Percentiles rank a stretch among this genome's conserved stretches.
Evolutionary conservation across 75 land plant species (phyloP).

Genomic region (Selaginella tamariscina): DNA sequence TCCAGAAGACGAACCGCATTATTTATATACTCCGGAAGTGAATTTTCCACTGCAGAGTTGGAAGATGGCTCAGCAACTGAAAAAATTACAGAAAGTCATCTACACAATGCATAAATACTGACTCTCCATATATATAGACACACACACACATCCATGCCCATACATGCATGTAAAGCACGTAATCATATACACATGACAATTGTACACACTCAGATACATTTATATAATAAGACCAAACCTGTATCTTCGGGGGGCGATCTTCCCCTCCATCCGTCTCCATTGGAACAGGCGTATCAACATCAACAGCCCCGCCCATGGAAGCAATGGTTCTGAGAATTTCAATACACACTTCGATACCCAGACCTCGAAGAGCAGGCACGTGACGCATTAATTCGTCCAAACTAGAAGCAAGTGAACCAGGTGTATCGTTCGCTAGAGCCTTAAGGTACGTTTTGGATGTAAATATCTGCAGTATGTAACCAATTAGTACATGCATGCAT

Average conservation of each 20-base stretch:
- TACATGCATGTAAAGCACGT: no score
- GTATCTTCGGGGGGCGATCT: background rate
- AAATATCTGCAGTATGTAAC: no score
- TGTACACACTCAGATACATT: no score
- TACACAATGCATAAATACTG: no score
- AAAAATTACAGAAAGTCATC: conserved; percentile 28
- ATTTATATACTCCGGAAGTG: conserved; percentile 60
- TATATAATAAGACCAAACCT: no score
- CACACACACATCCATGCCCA: no score
- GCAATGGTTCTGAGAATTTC: conserved; percentile 52
- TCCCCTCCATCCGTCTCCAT: conserved; percentile 84
- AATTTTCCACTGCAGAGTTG: conserved; percentile 32
- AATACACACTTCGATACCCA: conserved; percentile 64
- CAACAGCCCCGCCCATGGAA: conserved; percentile 23
- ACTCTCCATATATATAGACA: no score
- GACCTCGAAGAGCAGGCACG: conserved; percentile 45
- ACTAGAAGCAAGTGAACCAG: conserved; percentile 56
- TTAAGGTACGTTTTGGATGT: conserved; percentile 47
- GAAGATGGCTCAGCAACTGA: conserved; percentile 23
- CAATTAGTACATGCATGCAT: no score
- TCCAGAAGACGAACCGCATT: conserved; percentile 75
- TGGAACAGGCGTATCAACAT: conserved; percentile 40
- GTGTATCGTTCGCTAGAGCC: conserved; percentile 61
- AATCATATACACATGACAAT: no score
- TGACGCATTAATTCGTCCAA: conserved; percentile 79